phyloP scores from a whole-genome alignment of 306 rosid genomes.

The Oxytropis ochrocephala region DNA sequence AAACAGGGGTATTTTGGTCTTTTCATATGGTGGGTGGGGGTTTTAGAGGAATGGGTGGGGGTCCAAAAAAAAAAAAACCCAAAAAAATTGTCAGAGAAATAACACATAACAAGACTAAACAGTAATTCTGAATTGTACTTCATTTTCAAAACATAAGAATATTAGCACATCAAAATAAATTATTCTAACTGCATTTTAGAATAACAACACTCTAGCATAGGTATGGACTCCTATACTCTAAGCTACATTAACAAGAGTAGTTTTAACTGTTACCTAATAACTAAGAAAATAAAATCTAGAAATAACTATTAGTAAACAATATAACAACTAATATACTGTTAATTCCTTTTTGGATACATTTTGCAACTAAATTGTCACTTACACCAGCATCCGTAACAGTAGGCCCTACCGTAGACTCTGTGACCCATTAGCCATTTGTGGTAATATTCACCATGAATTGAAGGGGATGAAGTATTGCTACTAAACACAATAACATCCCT shows the following conservation, averaged over 20 bases:
- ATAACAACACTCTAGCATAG: neutral
- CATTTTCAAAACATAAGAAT: neutral
- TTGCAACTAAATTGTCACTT: neutral
- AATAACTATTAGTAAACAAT: neutral
- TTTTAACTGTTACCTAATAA: neutral
- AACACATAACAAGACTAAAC: neutral
- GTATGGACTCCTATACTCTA: neutral
- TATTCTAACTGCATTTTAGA: neutral
- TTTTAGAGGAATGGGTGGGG: no score
- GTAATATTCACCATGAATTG: neutral
- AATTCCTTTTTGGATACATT: neutral
- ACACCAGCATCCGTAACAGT: neutral
- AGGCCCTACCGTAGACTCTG: neutral
- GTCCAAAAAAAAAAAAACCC: no score
- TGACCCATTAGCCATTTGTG: neutral
- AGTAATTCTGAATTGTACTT: conserved; percentile 2
- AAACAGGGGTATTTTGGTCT: no score
- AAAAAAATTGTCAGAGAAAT: neutral
- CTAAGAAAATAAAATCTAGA: neutral
- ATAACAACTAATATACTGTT: neutral
- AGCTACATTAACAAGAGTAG: neutral
- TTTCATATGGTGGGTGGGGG: no score
- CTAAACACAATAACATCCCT: neutral
- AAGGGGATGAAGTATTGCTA: neutral
- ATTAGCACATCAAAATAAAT: neutral